phyloP scores from a whole-genome alignment of 2,329 filamentous ascomycete genomes.

The Ceratocystis eucalypticola region DNA sequence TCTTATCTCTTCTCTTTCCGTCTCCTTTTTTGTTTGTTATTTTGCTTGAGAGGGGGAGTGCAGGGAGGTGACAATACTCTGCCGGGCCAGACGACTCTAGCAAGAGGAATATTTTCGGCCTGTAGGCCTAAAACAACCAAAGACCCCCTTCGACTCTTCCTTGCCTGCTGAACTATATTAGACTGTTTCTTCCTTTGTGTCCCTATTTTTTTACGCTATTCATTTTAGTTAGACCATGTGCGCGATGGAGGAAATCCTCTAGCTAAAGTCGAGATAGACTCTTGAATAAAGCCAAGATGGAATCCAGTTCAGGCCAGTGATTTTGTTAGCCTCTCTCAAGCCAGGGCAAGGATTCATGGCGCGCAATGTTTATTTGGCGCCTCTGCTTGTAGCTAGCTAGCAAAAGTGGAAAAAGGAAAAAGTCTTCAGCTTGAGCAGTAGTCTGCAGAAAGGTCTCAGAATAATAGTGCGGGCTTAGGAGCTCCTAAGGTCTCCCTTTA shows the following conservation, averaged over 20 bases:
- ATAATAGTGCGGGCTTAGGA: no score
- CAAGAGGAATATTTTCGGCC: background rate
- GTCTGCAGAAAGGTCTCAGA: no score
- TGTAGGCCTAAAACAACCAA: background rate
- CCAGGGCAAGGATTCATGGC: background rate
- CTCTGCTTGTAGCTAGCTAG: no score
- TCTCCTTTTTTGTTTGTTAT: background rate
- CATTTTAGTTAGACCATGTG: background rate
- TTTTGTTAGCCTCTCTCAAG: background rate
- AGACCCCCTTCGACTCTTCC: background rate
- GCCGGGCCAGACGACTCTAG: background rate
- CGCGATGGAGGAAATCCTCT: background rate
- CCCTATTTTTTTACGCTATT: background rate
- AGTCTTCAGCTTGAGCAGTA: no score
- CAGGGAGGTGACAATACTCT: background rate
- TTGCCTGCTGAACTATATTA: background rate
- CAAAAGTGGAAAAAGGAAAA: no score
- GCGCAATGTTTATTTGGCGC: no score
- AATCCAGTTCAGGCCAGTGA: background rate
- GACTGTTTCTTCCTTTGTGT: background rate
- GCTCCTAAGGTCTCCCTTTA: no score
- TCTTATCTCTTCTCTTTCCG: background rate
- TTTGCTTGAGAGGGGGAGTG: background rate
- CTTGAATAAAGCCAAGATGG: background rate
- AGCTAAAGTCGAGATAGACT: background rate